Base-by-base conservation (phyloP, 2,329 filamentous ascomycete species). In the Epichloe bromicola region DNA sequence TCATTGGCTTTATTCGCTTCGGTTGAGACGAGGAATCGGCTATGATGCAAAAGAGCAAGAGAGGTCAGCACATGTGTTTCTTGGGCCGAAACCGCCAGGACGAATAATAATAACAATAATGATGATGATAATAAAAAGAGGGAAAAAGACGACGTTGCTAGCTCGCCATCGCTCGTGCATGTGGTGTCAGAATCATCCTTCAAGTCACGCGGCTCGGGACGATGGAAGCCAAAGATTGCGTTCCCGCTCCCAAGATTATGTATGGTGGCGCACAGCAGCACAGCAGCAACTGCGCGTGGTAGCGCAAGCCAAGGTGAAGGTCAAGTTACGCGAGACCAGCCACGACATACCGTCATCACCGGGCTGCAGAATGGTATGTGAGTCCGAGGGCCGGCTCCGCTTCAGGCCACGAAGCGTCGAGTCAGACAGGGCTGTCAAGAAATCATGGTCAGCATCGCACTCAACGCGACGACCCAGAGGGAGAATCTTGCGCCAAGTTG, bases 321-420 rank as follows among this genome's bases (percentile, higher is more conserved):
- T 51, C 49, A 37, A 53, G 45, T 54, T 49, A 61, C 59, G 62
- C 58, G 60, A 63, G 53, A 57, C 55, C 57, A 51, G 59, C 58
- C 63, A 66, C 63, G 62, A 83, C 85, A 72, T 85, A 89, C 86
- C 82, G 76, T 86, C 81, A 72, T 85, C 78, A 73, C 80, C 82
- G 65, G 79, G 57, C 55, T 61, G 60, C 53, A 58, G 56, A 54
- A 57, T 77, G 66, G 74, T 75, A 69, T 82, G 80, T 53, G 67
- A 71, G 60, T 86, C 80, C 60, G 85, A 85, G 58, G 88, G 90
- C 57, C 85, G 83, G 74, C 80, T 86, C 67, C 88, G 80, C 74
- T 94, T 94, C 61, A 83, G 72, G 60, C 86, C 85, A 66, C 86
- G 82, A 58, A 82, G 62, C 69, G 65, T 71, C 74, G 67, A 72